Evolutionary conservation across 2,329 filamentous ascomycete genomes (phyloP).

Genomic region (Verticillium albo-atrum): DNA sequence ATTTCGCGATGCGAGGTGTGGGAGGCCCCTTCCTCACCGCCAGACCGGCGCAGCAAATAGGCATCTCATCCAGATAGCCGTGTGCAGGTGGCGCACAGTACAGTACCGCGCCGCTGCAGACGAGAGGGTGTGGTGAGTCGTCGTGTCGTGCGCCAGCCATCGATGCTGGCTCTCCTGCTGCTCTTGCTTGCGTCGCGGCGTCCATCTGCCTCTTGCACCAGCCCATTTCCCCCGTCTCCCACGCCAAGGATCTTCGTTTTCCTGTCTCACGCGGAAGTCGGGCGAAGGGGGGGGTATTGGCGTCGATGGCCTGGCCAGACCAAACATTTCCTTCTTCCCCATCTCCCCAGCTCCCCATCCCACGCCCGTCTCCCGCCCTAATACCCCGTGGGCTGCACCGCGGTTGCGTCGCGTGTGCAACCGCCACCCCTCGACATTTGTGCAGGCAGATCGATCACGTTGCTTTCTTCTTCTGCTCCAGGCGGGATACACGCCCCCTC

Average conservation of each 20-base stretch:
- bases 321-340: neutral
- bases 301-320: neutral
- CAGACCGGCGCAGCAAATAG: constrained; percentile 3
- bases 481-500: too few species aligned
- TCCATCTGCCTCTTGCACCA: neutral
- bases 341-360: neutral
- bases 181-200: too few species aligned
- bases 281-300: too few species aligned
- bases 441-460: neutral
- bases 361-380: neutral
- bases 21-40: constrained; percentile 1
- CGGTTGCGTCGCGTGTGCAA: neutral
- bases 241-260: neutral
- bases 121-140: neutral
- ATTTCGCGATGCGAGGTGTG: neutral
- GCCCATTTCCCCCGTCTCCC: neutral
- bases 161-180: too few species aligned
- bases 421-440: neutral
- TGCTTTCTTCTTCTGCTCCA: neutral
- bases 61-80: neutral
- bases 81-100: neutral
- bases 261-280: neutral
- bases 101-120: neutral
- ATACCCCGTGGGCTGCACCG: neutral
- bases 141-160: too few species aligned